These are phyloP conservation scores for Globisporangium takayamanum DNA, from an alignment of 352 stramenopile genomes.

Conservation along the genomic window DNA sequence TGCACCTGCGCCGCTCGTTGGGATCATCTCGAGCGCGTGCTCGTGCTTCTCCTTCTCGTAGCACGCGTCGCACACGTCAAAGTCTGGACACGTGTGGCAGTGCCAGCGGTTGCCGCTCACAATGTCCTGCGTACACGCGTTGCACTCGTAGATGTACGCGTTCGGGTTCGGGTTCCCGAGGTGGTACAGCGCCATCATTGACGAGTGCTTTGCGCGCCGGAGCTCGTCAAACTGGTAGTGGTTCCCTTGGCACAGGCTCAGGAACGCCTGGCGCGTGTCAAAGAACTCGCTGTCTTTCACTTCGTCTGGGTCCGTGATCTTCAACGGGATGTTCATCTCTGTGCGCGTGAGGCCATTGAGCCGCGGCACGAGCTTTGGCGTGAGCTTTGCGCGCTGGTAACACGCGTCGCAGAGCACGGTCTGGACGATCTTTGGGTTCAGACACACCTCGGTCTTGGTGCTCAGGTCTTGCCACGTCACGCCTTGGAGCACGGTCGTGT, in stretches of 20 bases:
- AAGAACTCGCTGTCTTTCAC: slow-evolving; percentile 89
- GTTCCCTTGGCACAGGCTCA: slow-evolving; percentile 95
- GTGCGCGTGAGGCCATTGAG: slow-evolving; percentile 51
- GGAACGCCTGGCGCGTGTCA: slow-evolving; percentile 96
- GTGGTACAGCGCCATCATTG: slow-evolving; percentile 99
- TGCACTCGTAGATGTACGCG: slow-evolving; percentile 84
- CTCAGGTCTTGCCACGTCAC: slow-evolving; percentile 55
- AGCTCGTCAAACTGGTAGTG: slow-evolving; percentile 99
- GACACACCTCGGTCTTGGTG: slow-evolving; percentile 51
- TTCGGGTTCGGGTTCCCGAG: slow-evolving; percentile 93
- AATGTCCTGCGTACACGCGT: slow-evolving; percentile 80
- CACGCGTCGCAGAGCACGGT: slow-evolving; percentile 72
- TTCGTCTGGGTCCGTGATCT: slow-evolving; percentile 75
- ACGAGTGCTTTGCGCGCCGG: slow-evolving; percentile 97
- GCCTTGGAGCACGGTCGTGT: slow-evolving; percentile 64
- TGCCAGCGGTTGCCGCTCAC: slow-evolving; percentile 84
- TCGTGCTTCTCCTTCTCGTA: slow-evolving; percentile 81
- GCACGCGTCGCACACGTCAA: slow-evolving; percentile 86
- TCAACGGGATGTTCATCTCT: slow-evolving; percentile 52
- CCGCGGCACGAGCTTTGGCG: slow-evolving; percentile 35
- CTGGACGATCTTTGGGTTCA: slow-evolving; percentile 65
- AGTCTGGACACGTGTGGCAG: slow-evolving; percentile 85
- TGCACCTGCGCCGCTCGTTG: slow-evolving; percentile 47
- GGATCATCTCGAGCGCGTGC: slow-evolving; percentile 76
- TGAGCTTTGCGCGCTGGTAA: slow-evolving; percentile 57